Evolutionary conservation across 116 monocot species (phyloP), one percentile per base, ranked within the genome.

Genomic region (Papilionanthe hybrid): DNA sequence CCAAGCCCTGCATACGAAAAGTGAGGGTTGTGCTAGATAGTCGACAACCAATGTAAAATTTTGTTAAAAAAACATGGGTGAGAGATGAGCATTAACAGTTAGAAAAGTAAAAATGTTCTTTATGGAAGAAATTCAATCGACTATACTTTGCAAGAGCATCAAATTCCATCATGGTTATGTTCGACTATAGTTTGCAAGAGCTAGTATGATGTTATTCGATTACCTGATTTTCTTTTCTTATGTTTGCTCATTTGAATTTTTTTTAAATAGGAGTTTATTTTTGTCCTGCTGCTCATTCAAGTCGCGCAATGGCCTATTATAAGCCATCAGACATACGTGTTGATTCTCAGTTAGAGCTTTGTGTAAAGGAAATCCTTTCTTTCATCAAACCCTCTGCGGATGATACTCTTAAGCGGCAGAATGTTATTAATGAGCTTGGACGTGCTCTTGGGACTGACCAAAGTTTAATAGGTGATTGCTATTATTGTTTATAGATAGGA

Each of bases 321-420:
- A n/a, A 63, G 9, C 44, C 68, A 77, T 82, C 63, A 48, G 69
- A 72, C 55, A 73, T 30, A 28, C 5, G 25, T 78, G 42, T 49
- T 2, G n/a, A n/a, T 74, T 29, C 55, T 72, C 56, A 84, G 17
- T 58, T 91, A 75, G 87, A 84, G 47, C 43, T 57, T 17, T 74
- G 86, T 63, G 55, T 91, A 43, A 60, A 72, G 55, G 84, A 87
- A 11, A 91, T 91, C 42, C 87, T 91, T 55, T 48, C 78, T 48
- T 81, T 77, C n/a, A 73, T 93, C 69, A 86, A 89, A 69, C 93
- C 93, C 42, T 25, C 20, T 5, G 82, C 80, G 23, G 78, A 58
- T 79, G 93, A 93, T 72, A 72, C 41, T 50, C 9, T n/a, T 6
- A 82, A 72, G 53, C 85, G 93, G 44, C 10, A 85, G 50, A 76